Conservation (phyloP, 306 rosid species). For the Dalbergia cochinchinensis region DNA sequence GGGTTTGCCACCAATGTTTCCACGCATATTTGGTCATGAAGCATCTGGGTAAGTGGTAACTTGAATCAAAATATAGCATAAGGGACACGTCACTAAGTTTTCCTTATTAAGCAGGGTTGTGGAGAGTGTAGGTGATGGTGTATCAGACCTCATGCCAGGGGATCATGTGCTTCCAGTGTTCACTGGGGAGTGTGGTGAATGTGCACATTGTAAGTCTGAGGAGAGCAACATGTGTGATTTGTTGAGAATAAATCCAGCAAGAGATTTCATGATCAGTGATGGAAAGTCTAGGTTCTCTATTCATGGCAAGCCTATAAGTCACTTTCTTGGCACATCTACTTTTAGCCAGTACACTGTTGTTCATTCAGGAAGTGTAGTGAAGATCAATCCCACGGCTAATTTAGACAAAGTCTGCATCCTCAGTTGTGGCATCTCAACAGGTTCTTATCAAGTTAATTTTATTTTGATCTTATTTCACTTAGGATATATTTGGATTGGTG, state of each 20-base stretch:
- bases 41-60: constrained; percentile 50
- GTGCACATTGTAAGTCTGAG: constrained; percentile 51
- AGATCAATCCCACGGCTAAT: constrained; percentile 52
- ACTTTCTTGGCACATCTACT: constrained; percentile 58
- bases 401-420: constrained; percentile 56
- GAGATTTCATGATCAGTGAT: constrained; percentile 53
- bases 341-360: constrained; percentile 57
- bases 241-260: constrained; percentile 45
- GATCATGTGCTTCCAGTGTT: constrained; percentile 59
- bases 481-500: too few relatives aligned
- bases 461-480: too few relatives aligned
- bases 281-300: constrained; percentile 54
- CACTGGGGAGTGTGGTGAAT: constrained; percentile 55
- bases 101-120: constrained; percentile 35
- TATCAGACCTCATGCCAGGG: constrained; percentile 41
- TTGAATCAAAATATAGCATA: background rate
- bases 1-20: constrained; percentile 46
- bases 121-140: constrained; percentile 56
- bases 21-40: constrained; percentile 56
- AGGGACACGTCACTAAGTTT: background rate
- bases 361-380: constrained; percentile 51
- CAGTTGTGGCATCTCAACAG: constrained; percentile 57
- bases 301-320: constrained; percentile 46
- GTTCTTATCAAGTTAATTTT: background rate
- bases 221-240: constrained; percentile 59